These are phyloP conservation scores for Pyrus bretschneideri DNA, from an alignment of 306 rosid species.

Conservation along the genomic window DNA sequence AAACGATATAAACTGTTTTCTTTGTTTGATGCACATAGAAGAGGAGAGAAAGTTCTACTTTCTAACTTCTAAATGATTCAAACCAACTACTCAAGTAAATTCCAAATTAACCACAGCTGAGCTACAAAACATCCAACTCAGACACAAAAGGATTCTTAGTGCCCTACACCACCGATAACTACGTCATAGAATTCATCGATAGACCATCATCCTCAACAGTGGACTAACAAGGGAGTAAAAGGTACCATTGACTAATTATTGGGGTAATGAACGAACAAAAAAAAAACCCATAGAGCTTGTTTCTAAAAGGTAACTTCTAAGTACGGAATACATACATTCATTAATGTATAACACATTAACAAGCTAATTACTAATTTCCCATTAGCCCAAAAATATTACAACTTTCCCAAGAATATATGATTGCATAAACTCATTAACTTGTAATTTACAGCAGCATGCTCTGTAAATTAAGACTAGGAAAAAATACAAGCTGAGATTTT, in stretches of 20 bases:
- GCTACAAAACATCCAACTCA: not conserved
- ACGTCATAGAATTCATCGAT: not conserved
- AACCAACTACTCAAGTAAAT: not conserved
- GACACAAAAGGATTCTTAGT: not conserved
- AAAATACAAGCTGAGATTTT: not conserved
- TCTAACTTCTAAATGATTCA: not conserved
- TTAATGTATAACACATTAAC: not conserved
- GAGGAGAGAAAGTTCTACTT: not conserved
- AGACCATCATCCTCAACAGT: not conserved
- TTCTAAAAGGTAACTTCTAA: not conserved
- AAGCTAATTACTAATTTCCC: not conserved
- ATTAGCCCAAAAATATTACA: not conserved
- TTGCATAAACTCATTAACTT: not conserved
- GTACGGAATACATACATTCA: not conserved
- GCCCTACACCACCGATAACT: not conserved
- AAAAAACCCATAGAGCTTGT: not conserved
- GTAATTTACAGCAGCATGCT: not conserved
- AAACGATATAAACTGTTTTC: not conserved
- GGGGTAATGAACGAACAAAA: not conserved
- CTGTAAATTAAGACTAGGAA: not conserved
- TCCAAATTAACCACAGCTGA: not conserved
- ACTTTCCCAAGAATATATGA: not conserved
- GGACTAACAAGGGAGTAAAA: no score
- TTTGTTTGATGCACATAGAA: not conserved
- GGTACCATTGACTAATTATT: not conserved